Evolutionary conservation across 352 stramenopile genomes (phyloP), one percentile per base, ranked within the genome.

Genomic region (Globisporangium camurandrum): DNA sequence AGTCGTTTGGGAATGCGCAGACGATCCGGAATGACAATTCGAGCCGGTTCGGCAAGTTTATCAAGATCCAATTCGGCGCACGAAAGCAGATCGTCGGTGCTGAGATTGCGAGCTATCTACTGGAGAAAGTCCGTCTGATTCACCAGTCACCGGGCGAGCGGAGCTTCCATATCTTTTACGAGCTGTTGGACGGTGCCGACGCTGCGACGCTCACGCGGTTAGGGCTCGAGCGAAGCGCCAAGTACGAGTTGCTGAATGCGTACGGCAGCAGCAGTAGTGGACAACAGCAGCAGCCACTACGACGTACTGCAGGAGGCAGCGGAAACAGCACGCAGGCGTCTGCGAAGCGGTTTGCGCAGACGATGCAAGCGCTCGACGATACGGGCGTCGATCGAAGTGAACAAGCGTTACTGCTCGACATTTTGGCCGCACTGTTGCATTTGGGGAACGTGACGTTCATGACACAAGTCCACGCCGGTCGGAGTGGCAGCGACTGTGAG

Each of bases 1-100:
- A 98, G 67, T 95, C 85, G 24, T 98, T 98, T 67, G 95, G 95
- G 33, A 98, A 98, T 58, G 95, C 95, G 1, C 84, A 94, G 54
- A 98, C 95, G 3, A 90, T 98, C 28, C 71, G 94, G 31, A 98
- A 98, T 62, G 94, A 98, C 67, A 98, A 98, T 67, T 96, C 71
- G 14, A 93, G 71, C 69, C 82, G 93, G 40, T 98, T 98, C 64
- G 93, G 93, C 50, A 98, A 98, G 65, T 98, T 97, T 55, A 97
- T 98, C 66, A 93, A 97, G 48, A 88, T 98, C 59, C 76, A 96
- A 51, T 98, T 98, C 51, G 67, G 69, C 34, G 47, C 59, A 2
- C 55, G 71, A 12, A 84, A 87, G 50, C 64, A 86, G 37, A 86
- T 99, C 23, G 70, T 97, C 39, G 90, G 94, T 23, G 90, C 92